Evolutionary conservation across 257 asterid genomes (phyloP), one percentile per base, ranked within the genome.

Genomic region (Solanum etuberosum): DNA sequence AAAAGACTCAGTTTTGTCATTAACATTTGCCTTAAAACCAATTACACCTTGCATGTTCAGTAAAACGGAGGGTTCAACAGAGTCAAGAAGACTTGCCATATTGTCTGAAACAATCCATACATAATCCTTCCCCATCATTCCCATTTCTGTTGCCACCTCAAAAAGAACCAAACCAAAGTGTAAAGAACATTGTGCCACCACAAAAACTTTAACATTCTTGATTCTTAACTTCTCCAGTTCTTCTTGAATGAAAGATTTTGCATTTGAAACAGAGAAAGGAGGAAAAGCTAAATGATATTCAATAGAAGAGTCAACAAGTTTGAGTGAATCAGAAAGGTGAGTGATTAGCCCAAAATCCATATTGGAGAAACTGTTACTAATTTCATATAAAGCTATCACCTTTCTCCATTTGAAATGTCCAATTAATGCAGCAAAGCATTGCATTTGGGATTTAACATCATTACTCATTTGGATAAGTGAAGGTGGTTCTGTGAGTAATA

Each of bases 81-180:
- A 88, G 86, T 94, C 97, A 21, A 94, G 91, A 86, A 92, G 91
- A 80, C 88, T 90, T 1, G 89, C 89, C 12, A 93, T 72, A 63
- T 89, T 94, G 32, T 91, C 94, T 1, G 94, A 78, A 4, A 93
- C 91, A 67, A 94, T 93, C 98, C 98, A 94, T 3, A 87, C 95
- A 71, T 89, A 90, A 29, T 94, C 94, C 46, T 87, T 91, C 38
- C 77, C 95, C 96, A 93, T 87, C 95, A 93, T 91, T 78, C 91
- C 94, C 40, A 93, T 71, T 76, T 74, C 89, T 68, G 72, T 93
- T 9, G 95, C 94, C 86, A 85, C 88, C 48, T 87, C 88, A 54
- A 94, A 93, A 84, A 94, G 88, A 83, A 89, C 32, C 54, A 42
- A 67, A 2, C 92, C 91, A 43, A 94, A 92, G 29, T 94, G 92